Conservation (phyloP, 164 flowering plant genomes). For the Buxus sempervirens region DNA sequence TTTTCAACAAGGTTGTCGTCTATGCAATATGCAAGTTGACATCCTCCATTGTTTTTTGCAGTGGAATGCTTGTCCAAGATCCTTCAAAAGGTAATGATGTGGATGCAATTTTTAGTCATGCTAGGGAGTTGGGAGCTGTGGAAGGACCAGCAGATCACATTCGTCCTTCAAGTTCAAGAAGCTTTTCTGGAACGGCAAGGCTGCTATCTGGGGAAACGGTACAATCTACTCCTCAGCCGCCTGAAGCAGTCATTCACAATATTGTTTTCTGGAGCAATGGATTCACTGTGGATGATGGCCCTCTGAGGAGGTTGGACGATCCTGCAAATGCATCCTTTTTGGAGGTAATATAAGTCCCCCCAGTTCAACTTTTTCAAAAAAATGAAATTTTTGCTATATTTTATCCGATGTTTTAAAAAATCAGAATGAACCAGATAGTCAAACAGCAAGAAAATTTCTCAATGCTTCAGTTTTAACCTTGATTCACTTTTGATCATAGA, state of each 20-base stretch:
- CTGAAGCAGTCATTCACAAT: conserved; percentile 50
- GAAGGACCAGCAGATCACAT: conserved; percentile 61
- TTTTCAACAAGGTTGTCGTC: too few species aligned
- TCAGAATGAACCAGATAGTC: too few species aligned
- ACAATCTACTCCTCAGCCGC: conserved; percentile 50
- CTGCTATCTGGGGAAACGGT: conserved; percentile 66
- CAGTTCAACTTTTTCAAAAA: too few species aligned
- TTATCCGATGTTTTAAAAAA: too few species aligned
- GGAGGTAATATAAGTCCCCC: conserved; percentile 40
- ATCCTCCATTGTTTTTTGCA: too few species aligned
- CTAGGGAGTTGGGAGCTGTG: conserved; percentile 72
- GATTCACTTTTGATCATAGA: too few species aligned
- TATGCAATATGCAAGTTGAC: too few species aligned
- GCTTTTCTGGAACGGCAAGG: conserved; percentile 79
- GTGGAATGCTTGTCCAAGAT: conserved; percentile 95
- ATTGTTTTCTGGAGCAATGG: conserved; percentile 83
- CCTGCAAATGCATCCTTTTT: conserved; percentile 72
- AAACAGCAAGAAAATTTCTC: too few species aligned
- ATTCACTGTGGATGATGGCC: conserved; percentile 85
- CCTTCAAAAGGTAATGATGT: conserved; percentile 74
- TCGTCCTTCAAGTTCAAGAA: conserved; percentile 55
- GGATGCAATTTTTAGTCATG: conserved; percentile 81
- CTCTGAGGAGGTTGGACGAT: conserved; percentile 75
- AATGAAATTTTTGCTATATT: too few species aligned
- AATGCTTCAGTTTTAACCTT: too few species aligned